phyloP scores from a whole-genome alignment of 169 alveolate genomes.

The Plasmodium chabaudi region DNA sequence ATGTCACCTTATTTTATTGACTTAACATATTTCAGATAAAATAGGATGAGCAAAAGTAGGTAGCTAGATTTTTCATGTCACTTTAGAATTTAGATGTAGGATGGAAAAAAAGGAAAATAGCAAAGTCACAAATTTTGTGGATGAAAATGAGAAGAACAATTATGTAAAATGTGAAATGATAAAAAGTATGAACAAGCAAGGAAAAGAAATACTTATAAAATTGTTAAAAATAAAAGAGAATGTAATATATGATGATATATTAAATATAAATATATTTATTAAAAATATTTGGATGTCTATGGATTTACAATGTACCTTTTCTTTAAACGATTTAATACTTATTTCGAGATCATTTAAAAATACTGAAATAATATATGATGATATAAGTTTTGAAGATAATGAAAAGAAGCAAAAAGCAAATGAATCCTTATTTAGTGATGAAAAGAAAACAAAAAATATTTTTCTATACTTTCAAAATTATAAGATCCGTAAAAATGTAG shows the following conservation, averaged over 20 bases:
- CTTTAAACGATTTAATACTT: slow-evolving; percentile 45
- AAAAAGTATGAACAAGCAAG: slow-evolving; percentile 25
- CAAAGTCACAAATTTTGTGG: background rate
- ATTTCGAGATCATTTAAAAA: slow-evolving; percentile 60
- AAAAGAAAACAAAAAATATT: slow-evolving; percentile 6
- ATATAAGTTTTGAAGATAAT: slow-evolving; percentile 14
- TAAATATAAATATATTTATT: slow-evolving; percentile 34
- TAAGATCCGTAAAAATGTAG: slow-evolving; percentile 61
- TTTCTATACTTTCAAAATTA: slow-evolving; percentile 38
- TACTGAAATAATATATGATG: slow-evolving; percentile 62
- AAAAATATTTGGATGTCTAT: slow-evolving; percentile 60
- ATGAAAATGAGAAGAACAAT: slow-evolving; percentile 15
- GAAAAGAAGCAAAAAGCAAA: background rate
- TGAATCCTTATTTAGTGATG: slow-evolving; percentile 21
- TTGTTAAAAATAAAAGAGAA: slow-evolving; percentile 27
- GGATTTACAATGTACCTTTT: slow-evolving; percentile 36
- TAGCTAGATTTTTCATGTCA: too few relatives aligned
- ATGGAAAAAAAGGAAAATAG: too few relatives aligned
- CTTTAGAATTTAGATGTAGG: too few relatives aligned
- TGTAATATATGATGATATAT: slow-evolving; percentile 20
- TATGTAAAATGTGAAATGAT: slow-evolving; percentile 42
- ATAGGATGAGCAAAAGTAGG: too few relatives aligned
- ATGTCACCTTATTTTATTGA: too few relatives aligned
- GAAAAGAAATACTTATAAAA: slow-evolving; percentile 20
- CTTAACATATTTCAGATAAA: too few relatives aligned